Conservation (phyloP, 2,329 filamentous ascomycete genomes). For the Fusarium odoratissimum region DNA sequence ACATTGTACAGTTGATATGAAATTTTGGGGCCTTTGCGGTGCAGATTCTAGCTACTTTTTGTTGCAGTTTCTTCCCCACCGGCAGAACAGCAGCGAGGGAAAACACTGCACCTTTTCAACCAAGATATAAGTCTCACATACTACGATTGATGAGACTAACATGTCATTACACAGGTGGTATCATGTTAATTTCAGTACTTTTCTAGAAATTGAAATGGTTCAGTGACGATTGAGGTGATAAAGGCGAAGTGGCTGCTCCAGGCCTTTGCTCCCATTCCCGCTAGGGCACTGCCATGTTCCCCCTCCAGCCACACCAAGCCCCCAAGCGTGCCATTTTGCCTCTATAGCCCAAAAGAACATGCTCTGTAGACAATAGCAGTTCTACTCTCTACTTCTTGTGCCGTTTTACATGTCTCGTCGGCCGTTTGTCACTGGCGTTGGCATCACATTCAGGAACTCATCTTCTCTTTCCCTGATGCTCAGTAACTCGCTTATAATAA, state of each 20-base stretch:
- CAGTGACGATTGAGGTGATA: not conserved
- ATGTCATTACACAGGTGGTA: fast-evolving
- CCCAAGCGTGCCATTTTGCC: not conserved
- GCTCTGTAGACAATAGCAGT: not conserved
- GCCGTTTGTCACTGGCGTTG: conserved; percentile 10
- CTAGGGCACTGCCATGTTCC: not conserved
- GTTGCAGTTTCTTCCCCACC: not conserved
- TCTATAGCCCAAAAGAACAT: no score
- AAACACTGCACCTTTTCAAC: not conserved
- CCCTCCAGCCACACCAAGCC: not conserved
- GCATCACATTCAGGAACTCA: not conserved
- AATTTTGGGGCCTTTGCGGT: not conserved
- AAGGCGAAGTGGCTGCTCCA: not conserved
- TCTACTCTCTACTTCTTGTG: not conserved
- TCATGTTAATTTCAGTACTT: not conserved
- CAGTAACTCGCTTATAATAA: not conserved
- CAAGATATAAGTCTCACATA: not conserved
- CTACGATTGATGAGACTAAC: not conserved
- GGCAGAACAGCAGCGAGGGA: not conserved
- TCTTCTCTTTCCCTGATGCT: not conserved
- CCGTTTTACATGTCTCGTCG: not conserved
- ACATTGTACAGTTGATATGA: not conserved
- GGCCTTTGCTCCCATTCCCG: not conserved
- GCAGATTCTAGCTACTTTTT: not conserved
- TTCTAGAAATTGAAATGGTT: not conserved